Conservation (phyloP, 805 yeast genomes). For the Ogataea neopini region DNA sequence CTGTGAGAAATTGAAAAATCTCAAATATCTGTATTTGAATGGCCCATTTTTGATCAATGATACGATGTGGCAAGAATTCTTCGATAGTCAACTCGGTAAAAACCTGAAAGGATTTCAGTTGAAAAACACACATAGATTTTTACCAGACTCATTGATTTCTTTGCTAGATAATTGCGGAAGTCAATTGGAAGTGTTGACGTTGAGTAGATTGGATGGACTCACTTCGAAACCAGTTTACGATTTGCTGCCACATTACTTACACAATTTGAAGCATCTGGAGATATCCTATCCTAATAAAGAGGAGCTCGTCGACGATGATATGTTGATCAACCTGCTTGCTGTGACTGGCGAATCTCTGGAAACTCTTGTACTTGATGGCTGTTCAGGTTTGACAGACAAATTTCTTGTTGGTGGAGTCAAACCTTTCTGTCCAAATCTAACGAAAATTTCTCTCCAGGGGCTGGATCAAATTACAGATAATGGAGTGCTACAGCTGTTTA, state of each 20-base stretch:
- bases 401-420: constrained; percentile 57
- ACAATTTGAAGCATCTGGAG: constrained; percentile 56
- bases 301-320: constrained; percentile 66
- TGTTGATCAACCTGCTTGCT: constrained; percentile 59
- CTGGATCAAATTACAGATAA: constrained; percentile 70
- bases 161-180: constrained; percentile 63
- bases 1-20: constrained; percentile 54
- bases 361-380: constrained; percentile 67
- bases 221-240: constrained; percentile 57
- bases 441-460: constrained; percentile 55
- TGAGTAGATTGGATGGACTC: constrained; percentile 75
- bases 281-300: constrained; percentile 68
- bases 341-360: constrained; percentile 62
- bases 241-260: constrained; percentile 63
- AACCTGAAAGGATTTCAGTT: constrained; percentile 61
- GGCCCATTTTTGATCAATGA: constrained; percentile 89
- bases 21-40: constrained; percentile 64
- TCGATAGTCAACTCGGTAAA: constrained; percentile 52
- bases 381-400: constrained; percentile 68
- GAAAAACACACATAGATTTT: constrained; percentile 81
- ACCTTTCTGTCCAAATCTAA: constrained; percentile 57
- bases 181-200: constrained; percentile 53
- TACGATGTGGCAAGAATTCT: constrained; percentile 73
- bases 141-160: constrained; percentile 61
- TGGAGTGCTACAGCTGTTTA: constrained; percentile 61